phyloP scores from a whole-genome alignment of 306 rosid genomes.

The Cicer cuneatum region DNA sequence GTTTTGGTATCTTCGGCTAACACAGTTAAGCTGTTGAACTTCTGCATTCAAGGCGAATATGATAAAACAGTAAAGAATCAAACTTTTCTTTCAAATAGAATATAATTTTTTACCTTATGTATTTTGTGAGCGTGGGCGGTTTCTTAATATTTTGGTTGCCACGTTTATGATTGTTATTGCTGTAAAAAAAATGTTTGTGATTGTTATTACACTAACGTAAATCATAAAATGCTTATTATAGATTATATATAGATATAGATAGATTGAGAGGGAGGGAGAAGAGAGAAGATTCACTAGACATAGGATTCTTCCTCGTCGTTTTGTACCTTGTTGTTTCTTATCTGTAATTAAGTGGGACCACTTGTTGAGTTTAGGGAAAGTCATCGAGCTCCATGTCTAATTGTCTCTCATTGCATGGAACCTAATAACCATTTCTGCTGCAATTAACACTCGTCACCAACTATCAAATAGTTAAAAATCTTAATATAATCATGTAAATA shows the following conservation, averaged over 20 bases:
- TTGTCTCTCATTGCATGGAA: constrained; percentile 26
- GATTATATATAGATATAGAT: not conserved
- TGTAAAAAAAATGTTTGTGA: not conserved
- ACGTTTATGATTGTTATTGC: not conserved
- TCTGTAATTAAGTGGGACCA: constrained; percentile 40
- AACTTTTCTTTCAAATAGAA: not conserved
- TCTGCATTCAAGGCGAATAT: not conserved
- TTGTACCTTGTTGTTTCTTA: constrained; percentile 37
- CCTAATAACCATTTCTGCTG: constrained; percentile 20
- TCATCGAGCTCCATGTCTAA: constrained; percentile 12
- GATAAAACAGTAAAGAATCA: not conserved
- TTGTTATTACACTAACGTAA: not conserved
- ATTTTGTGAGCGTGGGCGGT: not conserved
- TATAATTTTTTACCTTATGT: not conserved
- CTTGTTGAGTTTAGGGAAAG: constrained; percentile 3
- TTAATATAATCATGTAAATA: not conserved
- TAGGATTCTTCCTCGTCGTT: constrained; percentile 41
- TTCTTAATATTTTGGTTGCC: not conserved
- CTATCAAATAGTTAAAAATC: not conserved
- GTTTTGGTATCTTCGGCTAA: not conserved
- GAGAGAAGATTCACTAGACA: constrained; percentile 6
- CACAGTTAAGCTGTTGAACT: not conserved
- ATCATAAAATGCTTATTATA: not conserved
- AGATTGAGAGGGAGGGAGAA: not conserved
- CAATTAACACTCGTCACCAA: not conserved